Evolutionary conservation across 306 rosid genomes (phyloP), one percentile per base, ranked within the genome.

Genomic region (Cucurbita moschata): DNA sequence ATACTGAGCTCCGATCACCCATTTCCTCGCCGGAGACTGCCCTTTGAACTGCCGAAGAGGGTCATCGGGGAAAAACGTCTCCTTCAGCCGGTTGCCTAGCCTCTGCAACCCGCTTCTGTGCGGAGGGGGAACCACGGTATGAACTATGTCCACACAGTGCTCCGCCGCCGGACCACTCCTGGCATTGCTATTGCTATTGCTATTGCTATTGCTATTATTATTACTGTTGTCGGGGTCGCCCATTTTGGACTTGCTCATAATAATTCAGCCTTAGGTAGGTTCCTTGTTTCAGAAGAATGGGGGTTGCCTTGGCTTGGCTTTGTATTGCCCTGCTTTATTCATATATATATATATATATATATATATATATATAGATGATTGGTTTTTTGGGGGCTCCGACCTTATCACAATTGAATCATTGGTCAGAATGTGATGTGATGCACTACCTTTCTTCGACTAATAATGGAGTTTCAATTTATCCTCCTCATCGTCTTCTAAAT

Each of bases 31-130:
- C 14, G 79, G 58, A 37, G 96, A 49, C 60, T 89, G 90, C 1
- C 96, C 97, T 54, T 89, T 83, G 87, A 94, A 94, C 77, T 94
- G 99, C 71, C 93, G 87, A 15, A 94, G 73, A 54, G 99, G 99
- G 39, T 94, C 99, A 57, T 94, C 99, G 12, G 99, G 96, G 84
- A 94, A 94, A 65, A 94, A 84, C 10, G 88, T 94, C 79, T 94
- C 99, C 67, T 87, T 91, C 64, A 94, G 87, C 60, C 82, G 88
- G 23, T 42, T 59, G 39, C 78, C 73, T n/a, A 94, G 81, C 77
- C 89, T 94, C 58, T 74, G 55, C 0, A 84, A 5, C 57, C 89
- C 78, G 81, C 86, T 89, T 73, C 75, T 82, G 19, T 50, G 83
- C 0, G 97, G 97, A 10, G 99, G 99, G 18, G 82, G 77, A 38